phyloP scores from a whole-genome alignment of 805 yeast genomes.

The Hanseniaspora occidentalis region DNA sequence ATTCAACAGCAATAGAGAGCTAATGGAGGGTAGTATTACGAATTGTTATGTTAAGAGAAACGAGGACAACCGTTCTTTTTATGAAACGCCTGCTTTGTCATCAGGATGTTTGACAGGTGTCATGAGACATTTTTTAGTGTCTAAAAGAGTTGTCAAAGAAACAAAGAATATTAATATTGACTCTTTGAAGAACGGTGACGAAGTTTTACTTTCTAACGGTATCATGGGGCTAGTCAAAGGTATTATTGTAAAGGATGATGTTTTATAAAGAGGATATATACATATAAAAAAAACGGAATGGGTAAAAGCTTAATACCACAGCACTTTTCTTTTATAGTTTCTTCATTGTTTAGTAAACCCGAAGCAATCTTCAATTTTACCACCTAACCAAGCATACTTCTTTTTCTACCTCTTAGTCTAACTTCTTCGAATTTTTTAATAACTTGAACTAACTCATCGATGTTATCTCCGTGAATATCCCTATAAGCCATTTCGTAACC shows the following conservation, averaged over 20 bases:
- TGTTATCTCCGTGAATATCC: constrained; percentile 22
- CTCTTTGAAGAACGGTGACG: constrained; percentile 52
- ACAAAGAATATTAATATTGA: constrained; percentile 30
- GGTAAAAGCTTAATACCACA: too few species aligned
- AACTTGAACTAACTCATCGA: constrained; percentile 37
- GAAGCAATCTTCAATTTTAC: not conserved
- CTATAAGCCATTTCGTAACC: constrained; percentile 44
- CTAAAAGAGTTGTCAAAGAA: constrained; percentile 41
- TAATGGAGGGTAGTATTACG: constrained; percentile 76
- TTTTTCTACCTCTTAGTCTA: constrained; percentile 82
- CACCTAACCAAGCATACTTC: constrained; percentile 76
- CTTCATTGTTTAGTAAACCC: not conserved
- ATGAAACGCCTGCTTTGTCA: constrained; percentile 73
- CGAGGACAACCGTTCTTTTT: constrained; percentile 39
- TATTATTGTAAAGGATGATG: constrained; percentile 20
- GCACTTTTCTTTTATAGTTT: not conserved
- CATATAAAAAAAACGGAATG: too few species aligned
- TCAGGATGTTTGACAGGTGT: constrained; percentile 84
- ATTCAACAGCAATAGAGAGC: constrained; percentile 42
- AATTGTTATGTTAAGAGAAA: constrained; percentile 23
- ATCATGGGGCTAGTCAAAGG: constrained; percentile 70
- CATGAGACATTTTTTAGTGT: constrained; percentile 50
- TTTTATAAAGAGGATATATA: constrained; percentile 7
- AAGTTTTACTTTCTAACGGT: constrained; percentile 66
- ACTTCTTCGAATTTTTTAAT: constrained; percentile 66